These are phyloP conservation scores for Trifolium repens DNA, from an alignment of 306 rosid species.

Conservation along the genomic window DNA sequence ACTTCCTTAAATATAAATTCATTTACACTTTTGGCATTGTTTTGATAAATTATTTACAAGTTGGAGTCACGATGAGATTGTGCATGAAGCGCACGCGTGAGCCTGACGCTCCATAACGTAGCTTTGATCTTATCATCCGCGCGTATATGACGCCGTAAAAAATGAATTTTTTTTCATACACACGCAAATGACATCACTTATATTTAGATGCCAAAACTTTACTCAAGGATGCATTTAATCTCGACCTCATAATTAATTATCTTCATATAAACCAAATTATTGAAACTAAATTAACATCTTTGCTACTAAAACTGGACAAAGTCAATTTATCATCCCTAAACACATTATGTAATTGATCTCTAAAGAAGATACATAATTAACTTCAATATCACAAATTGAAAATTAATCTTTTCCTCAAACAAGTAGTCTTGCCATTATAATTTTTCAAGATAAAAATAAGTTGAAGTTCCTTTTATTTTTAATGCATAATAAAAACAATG, in stretches of 20 bases:
- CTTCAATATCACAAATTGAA: no score
- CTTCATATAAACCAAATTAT: no score
- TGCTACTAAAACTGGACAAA: no score
- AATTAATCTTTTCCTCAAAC: no score
- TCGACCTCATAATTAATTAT: background rate
- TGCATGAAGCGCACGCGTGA: background rate
- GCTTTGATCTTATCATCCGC: background rate
- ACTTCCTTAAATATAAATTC: background rate
- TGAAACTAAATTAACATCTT: no score
- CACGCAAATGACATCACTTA: background rate
- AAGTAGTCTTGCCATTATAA: no score
- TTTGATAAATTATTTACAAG: background rate
- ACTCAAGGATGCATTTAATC: background rate
- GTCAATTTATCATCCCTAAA: no score
- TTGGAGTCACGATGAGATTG: background rate
- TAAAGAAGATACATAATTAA: no score
- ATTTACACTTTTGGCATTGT: background rate
- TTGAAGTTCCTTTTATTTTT: no score
- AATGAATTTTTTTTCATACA: background rate
- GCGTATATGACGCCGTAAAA: background rate
- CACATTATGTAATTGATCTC: no score
- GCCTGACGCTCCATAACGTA: background rate
- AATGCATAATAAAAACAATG: no score
- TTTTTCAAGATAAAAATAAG: no score
- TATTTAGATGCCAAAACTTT: background rate